Evolutionary conservation across 257 asterid genomes (phyloP).

Genomic region (Solanum verrucosum): DNA sequence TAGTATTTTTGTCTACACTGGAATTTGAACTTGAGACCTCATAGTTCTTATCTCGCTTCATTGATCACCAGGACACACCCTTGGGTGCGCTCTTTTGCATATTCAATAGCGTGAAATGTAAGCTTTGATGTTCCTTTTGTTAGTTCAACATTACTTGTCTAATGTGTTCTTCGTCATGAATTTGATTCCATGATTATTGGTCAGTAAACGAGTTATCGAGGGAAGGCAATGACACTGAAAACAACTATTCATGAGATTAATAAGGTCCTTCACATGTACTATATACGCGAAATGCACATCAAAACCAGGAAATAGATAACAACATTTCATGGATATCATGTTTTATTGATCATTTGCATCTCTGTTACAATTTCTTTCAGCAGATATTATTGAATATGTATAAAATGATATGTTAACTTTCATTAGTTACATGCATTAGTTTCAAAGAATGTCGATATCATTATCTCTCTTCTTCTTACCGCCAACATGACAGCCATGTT

Average conservation of each 20-base stretch:
- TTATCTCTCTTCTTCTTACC: conserved; percentile 23
- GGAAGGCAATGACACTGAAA: conserved; percentile 24
- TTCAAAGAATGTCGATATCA: conserved; percentile 19
- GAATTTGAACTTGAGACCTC: not conserved
- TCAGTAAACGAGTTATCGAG: not conserved
- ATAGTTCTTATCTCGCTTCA: not conserved
- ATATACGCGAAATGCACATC: too few relatives aligned
- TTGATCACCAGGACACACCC: not conserved
- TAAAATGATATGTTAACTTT: not conserved
- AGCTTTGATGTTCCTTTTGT: not conserved
- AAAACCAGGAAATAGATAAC: not conserved
- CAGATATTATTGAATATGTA: not conserved
- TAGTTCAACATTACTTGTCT: not conserved
- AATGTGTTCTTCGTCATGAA: not conserved
- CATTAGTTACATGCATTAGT: not conserved
- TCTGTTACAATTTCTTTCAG: not conserved
- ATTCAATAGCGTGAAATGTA: not conserved
- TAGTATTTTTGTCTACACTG: not conserved
- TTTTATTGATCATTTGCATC: not conserved
- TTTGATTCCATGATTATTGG: not conserved
- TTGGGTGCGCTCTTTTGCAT: not conserved
- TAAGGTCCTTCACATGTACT: not conserved
- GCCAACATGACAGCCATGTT: conserved; percentile 72
- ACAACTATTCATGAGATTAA: conserved; percentile 20
- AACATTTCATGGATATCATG: not conserved